Conservation (phyloP, 2,329 filamentous ascomycete species). For the Fusarium sp. region DNA sequence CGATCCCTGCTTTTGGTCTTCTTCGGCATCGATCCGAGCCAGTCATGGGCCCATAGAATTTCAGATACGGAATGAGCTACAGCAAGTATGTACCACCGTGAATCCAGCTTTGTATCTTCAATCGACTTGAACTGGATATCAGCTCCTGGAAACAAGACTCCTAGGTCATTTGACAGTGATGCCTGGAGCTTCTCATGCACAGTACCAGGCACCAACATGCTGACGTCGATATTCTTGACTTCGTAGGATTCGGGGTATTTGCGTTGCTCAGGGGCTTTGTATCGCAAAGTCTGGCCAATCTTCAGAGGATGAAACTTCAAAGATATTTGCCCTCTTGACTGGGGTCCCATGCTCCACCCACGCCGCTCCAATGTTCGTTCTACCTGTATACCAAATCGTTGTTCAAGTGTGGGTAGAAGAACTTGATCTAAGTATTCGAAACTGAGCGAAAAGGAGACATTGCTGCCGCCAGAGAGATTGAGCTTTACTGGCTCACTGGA, state of each 20-base stretch:
- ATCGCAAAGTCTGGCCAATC: conserved; percentile 55
- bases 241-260: conserved; percentile 49
- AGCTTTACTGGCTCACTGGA: conserved; percentile 61
- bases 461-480: conserved; percentile 70
- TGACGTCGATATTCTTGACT: conserved; percentile 64
- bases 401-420: conserved; percentile 66
- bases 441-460: conserved; percentile 68
- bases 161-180: conserved; percentile 58
- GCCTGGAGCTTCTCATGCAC: conserved; percentile 59
- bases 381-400: conserved; percentile 63
- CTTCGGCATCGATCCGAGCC: conserved; percentile 58
- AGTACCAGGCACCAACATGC: conserved; percentile 63
- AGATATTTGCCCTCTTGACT: conserved; percentile 58
- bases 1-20: conserved; percentile 52
- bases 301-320: conserved; percentile 57
- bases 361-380: conserved; percentile 60
- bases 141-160: conserved; percentile 58
- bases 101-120: conserved; percentile 65
- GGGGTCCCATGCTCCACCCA: conserved; percentile 65
- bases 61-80: conserved; percentile 65
- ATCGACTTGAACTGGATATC: conserved; percentile 60
- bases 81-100: conserved; percentile 68
- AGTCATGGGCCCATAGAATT: conserved; percentile 65
- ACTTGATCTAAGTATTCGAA: conserved; percentile 75
- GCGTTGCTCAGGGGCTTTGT: conserved; percentile 46